Evolutionary conservation across 2,329 filamentous ascomycete species (phyloP), one percentile per base, ranked within the genome.

Genomic region (Periconia macrospinosa): DNA sequence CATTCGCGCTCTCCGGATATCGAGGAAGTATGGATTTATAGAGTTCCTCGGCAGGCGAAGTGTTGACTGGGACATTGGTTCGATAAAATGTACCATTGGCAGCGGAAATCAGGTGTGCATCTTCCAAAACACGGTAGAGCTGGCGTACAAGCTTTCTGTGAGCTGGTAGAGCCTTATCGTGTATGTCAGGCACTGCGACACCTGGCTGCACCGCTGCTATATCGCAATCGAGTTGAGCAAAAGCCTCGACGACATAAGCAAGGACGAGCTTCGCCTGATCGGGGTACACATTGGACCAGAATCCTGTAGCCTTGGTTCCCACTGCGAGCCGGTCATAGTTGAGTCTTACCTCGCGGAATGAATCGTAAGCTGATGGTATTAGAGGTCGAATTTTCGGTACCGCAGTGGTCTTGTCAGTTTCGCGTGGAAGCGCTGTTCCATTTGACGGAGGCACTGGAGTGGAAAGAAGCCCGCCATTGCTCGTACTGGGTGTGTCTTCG

Each of bases 111-210:
- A 58, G 41, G 8, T 27, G 23, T 2, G 41, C 56, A 14, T 53
- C 53, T 15, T 54, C 53, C 1, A 56, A 41, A 2, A 53, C 41
- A 15, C 23, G 23, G 33, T 56, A 54, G 17, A 56, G 37, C 23
- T 54, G 49, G 2, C 30, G 15, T 14, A 53, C 50, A 13, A 58
- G 41, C 19, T 53, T 18, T 13, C 7, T 27, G 20, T 56, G 50
- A 15, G 18, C 40, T 8, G 23, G 13, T 1, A 47, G 23, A 11
- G 33, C 18, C 30, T 46, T 56, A 8, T 13, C 30, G 30, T 33
- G 30, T 15, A 55, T 45, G 14, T 30, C 10, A 23, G 49, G 46
- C 6, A 58, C 47, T 8, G 19, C 13, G 7, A 49, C 40, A 13
- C 56, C 56, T 6, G 40, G 20, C 7, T 17, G 30, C 9, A 50